Evolutionary conservation across 371 early-diverging fungal species (phyloP), one percentile per base, ranked within the genome.

Genomic region (Apophysomyces ossiformis): DNA sequence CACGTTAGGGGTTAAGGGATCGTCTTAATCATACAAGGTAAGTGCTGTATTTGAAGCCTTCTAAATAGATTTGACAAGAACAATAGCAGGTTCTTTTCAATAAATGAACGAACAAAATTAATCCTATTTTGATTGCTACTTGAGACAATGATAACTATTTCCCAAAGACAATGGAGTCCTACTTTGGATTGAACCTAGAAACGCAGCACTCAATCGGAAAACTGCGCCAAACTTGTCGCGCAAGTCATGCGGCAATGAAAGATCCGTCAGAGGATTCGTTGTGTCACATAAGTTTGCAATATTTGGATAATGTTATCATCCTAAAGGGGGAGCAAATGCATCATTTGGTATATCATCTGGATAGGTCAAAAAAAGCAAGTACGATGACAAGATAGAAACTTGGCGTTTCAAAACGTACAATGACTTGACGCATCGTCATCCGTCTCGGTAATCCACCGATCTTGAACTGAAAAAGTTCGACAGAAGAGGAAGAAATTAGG

Each of bases 341-440:
- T 50, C 54, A 50, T 50, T 50, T 5, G 54, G 11, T 21, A 50
- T 50, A 50, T 50, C 54, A 50, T 50, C 54, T 50, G 54, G 54
- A 21, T 50, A 50, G 21, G 21, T 50, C 54, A 26, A 50, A 50
- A 50, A 50, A 50, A 50, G 54, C 16, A 50, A 50, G 54, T 9
- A 21, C 16, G 54, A 21, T 50, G 54, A 50, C 54, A 50, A 50
- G 54, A 18, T 26, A 26, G 32, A 26, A 9, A 50, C 54, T 50
- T 50, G 54, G 54, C 54, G 21, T 50, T 50, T 50, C 21, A 26
- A 50, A 50, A 50, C 54, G 54, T 50, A 50, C 54, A 50, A 50
- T 50, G 54, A 50, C 54, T 50, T 50, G 54, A n/a, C 54, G 54
- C 54, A 50, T 50, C 54, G 54, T 50, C 54, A 50, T 50, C 54